Evolutionary conservation across 768 basidiomycete species (phyloP).

Genomic region (Boletus insuetus): DNA sequence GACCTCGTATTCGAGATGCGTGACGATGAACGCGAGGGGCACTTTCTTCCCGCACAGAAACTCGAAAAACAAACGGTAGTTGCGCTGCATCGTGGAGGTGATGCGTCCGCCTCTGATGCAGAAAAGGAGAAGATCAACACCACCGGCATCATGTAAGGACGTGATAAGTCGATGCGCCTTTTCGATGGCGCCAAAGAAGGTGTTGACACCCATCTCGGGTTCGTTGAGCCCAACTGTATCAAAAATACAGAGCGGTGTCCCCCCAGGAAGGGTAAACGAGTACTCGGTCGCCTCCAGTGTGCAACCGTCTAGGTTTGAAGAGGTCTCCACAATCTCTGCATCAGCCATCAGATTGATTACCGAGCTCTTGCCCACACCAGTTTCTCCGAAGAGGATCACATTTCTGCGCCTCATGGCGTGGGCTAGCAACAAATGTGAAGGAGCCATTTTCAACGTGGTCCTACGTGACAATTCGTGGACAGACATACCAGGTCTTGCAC

Average conservation of each 20-base stretch:
- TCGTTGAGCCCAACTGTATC: constrained; percentile 13
- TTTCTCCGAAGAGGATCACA: constrained; percentile 9
- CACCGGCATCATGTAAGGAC: neutral
- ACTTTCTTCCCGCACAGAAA: constrained; percentile 7
- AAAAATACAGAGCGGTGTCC: neutral
- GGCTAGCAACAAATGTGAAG: neutral
- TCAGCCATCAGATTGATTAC: constrained; percentile 10
- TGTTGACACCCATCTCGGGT: constrained; percentile 1
- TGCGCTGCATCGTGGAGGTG: constrained; percentile 4
- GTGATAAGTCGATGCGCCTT: constrained; percentile 10
- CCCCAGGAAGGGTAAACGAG: neutral
- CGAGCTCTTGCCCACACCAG: constrained; percentile 8
- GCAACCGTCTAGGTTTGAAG: neutral
- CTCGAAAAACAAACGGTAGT: constrained; percentile 15
- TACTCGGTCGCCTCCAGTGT: neutral
- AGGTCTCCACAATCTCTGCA: neutral
- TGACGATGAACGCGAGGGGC: constrained; percentile 13
- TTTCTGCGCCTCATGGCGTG: neutral
- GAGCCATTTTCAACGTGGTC: neutral
- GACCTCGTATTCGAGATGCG: constrained; percentile 3
- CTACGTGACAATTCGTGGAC: neutral
- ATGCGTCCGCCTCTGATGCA: constrained; percentile 7
- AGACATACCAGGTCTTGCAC: neutral
- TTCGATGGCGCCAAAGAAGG: constrained; percentile 4
- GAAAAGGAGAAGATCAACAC: constrained; percentile 16